phyloP scores from a whole-genome alignment of 2,329 filamentous ascomycete genomes.

The Neofusicoccum parvum region DNA sequence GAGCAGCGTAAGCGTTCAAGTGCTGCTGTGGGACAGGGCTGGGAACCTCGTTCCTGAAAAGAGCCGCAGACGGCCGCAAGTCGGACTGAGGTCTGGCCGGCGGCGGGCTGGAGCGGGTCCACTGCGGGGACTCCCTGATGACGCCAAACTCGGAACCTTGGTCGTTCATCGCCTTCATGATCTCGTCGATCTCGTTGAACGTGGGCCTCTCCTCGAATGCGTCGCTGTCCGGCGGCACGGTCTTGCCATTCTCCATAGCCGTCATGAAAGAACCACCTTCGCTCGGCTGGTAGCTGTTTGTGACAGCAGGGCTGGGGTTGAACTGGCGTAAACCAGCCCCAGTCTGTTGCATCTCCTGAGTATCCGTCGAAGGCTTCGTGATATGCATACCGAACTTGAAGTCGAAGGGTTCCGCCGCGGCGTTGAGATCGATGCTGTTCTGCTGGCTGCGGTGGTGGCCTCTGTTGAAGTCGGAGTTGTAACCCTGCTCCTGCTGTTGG shows the following conservation, averaged over 20 bases:
- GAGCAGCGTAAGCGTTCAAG: constrained; percentile 29
- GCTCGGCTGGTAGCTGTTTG: constrained; percentile 42
- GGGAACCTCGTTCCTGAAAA: constrained; percentile 68
- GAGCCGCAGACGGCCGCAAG: constrained; percentile 43
- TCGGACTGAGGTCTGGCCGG: constrained; percentile 33
- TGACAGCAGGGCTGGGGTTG: constrained; percentile 38
- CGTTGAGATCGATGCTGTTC: constrained; percentile 11
- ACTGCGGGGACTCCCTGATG: constrained; percentile 54
- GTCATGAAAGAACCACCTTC: constrained; percentile 44
- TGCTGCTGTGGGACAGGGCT: constrained; percentile 70
- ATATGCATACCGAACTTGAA: constrained; percentile 45
- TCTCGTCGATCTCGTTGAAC: constrained; percentile 86
- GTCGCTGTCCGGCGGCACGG: constrained; percentile 37
- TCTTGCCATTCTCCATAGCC: constrained; percentile 37
- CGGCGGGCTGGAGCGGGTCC: constrained; percentile 15
- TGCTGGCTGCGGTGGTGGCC: constrained; percentile 4
- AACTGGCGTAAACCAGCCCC: constrained; percentile 24
- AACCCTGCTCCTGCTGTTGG: constrained; percentile 26
- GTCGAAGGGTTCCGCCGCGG: constrained; percentile 58
- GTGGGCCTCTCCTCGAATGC: constrained; percentile 47
- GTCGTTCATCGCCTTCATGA: constrained; percentile 84
- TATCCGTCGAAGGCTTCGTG: constrained; percentile 38
- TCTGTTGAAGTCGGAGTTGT: neutral
- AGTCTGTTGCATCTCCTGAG: constrained; percentile 20
- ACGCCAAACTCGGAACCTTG: constrained; percentile 73